Evolutionary conservation across 2,329 filamentous ascomycete species (phyloP), one percentile per base, ranked within the genome.

Genomic region (Monilinia fructigena): DNA sequence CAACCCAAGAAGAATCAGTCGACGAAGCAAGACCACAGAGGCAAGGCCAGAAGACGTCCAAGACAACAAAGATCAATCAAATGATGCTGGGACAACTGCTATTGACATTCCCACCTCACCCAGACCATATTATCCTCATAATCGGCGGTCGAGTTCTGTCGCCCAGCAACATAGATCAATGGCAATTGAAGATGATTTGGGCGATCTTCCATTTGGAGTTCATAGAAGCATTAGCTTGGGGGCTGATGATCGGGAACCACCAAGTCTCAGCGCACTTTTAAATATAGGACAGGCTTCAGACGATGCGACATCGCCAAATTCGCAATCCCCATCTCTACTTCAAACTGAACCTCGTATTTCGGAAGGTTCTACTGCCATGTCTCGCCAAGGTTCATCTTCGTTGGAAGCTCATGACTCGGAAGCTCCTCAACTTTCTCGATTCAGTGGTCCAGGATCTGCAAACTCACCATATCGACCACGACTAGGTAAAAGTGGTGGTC

Each of bases 71-170:
- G 67, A 70, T 26, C 66, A 77, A 18, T 68, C 79, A 38, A 82
- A 80, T 14, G 79, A 81, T 62, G 80, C 85, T 66, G 85, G 84
- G 3, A 85, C 86, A 0, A 87, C 82, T 26, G 89, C 89, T 1
- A 92, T 92, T 65, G 88, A 91, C 69, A 92, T 92, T 53, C 89
- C 89, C 0, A 81, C 88, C 1, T 92, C 89, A 0, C 90, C 90
- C 4, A 83, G 89, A 60, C 80, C 82, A 70, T 78, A 80, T 40
- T 81, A 80, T 40, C 80, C 80, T 3, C 81, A 85, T 69, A 82
- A 81, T 55, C 81, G 89, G 63, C 81, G 89, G n/a, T 86, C 89
- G 1, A 91, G 87, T 76, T 91, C 89, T 3, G 88, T 86, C 8
- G 87, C 85, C 3, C 87, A 89, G 70, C 86, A 88, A 72, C 83